phyloP scores from a whole-genome alignment of 2,329 filamentous ascomycete genomes.

The Sarocladium strictum region DNA sequence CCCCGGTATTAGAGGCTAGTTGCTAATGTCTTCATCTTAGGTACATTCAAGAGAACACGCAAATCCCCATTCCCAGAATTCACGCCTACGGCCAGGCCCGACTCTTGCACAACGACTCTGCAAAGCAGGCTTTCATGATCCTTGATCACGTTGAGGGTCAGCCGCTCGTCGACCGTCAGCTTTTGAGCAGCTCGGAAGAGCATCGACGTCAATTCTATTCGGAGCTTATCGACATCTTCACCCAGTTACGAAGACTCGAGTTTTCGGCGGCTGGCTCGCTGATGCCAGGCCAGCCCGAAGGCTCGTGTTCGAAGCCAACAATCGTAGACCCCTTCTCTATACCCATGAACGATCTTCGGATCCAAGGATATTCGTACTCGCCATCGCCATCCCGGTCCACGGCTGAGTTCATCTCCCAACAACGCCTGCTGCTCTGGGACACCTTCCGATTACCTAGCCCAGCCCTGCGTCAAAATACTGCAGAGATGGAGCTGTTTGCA shows the following conservation, averaged over 20 bases:
- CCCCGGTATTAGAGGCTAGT: background rate
- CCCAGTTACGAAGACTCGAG: constrained; percentile 11
- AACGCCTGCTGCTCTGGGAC: constrained; percentile 11
- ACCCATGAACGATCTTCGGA: background rate
- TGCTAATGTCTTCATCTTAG: constrained; percentile 7
- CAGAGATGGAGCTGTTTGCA: constrained; percentile 14
- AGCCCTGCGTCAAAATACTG: constrained; percentile 6
- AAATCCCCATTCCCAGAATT: constrained; percentile 11
- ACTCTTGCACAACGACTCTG: constrained; percentile 7
- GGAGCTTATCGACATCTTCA: constrained; percentile 13
- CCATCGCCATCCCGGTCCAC: background rate
- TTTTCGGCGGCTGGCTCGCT: constrained; percentile 13
- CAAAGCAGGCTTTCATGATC: constrained; percentile 13
- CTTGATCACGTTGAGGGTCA: constrained; percentile 11
- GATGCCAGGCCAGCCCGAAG: constrained; percentile 8
- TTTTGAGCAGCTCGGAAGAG: background rate
- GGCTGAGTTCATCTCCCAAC: constrained; percentile 11
- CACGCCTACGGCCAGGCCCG: constrained; percentile 11
- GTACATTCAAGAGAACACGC: constrained; percentile 11
- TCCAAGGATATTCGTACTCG: too few species aligned
- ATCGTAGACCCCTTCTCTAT: constrained; percentile 12
- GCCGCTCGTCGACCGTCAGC: constrained; percentile 5
- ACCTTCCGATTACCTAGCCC: background rate
- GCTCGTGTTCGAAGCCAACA: background rate
- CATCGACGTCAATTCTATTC: constrained; percentile 11